Base-by-base conservation (phyloP, 108 stramenopile species). In the Skeletonema grethae region DNA sequence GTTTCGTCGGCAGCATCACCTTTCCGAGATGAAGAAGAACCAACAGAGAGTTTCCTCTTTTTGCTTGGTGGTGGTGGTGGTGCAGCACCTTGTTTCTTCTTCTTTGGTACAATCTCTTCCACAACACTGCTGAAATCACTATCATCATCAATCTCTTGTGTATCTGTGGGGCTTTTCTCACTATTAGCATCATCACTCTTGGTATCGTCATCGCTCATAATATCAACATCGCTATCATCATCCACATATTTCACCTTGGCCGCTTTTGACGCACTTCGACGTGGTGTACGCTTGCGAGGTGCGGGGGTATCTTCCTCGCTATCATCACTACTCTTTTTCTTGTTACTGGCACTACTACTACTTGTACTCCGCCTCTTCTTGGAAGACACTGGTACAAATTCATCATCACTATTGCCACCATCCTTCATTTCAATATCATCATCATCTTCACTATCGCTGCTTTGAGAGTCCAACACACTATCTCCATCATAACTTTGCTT, bases 171-270 rank as follows among this genome's bases (percentile, higher is more conserved):
- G 8, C 50, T 53, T 22, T 20, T 53, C 1, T 22, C 50, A 22
- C 50, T 53, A 13, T 65, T 63, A 2, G 59, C 79, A 57, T 31
- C 38, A 7, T 63, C 61, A 8, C 57, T 60, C 32, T 55, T 25
- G 25, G 56, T 28, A 62, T 82, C 71, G 25, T 60, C 63, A 15
- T 82, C 76, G 22, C 67, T 73, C 32, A 7, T 34, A 31, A 62
- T 25, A 57, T 82, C 71, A 32, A 67, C 64, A 15, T 82, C 76
- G 16, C 67, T 75, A 63, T 67, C 57, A 18, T 79, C 72, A 53
- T 82, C 82, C 5, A 57, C 72, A 69, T 82, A 78, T 65, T 64
- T 84, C n/a, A 79, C 38, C 30, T 73, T 79, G 1, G 59, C 15
- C 0, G 71, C 48, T 38, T 68, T 72, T 8, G 59, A 20, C 22